Evolutionary conservation across 257 asterid genomes (phyloP), one percentile per base, ranked within the genome.

Genomic region (Plantago ovata): DNA sequence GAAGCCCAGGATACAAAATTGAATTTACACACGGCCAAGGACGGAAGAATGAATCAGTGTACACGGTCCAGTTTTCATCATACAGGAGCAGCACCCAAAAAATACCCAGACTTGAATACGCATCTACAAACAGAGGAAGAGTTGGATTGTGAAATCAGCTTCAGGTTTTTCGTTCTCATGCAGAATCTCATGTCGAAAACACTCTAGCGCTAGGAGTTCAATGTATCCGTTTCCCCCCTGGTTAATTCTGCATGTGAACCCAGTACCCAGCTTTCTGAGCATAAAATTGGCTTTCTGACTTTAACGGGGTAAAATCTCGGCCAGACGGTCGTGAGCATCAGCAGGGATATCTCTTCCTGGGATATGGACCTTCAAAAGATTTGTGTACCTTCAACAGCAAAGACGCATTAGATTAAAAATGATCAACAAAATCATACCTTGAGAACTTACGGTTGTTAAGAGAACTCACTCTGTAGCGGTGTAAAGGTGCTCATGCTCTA

Each of bases 331-430:
- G 60, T 63, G 82, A 65, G 95, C 99, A 74, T 93, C 96, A 19
- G 67, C 72, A 3, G 97, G 96, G 51, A 93, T 81, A 58, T 93
- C 99, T 75, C 99, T 82, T 13, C 99, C 99, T 8, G 95, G 97
- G 67, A 93, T 95, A 53, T 65, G 83, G 66, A 89, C 82, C 71
- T 81, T 86, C 53, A 93, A 68, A 61, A 93, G 97, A 68, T 77
- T 76, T 45, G 58, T 60, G 22, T 89, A 93, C 84, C 99, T 89
- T 93, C 71, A 59, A 63, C 42, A 38, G 36, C 39, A 43, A 36
- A 52, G 5, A 50, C 18, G 20, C 22, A 20, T 14, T 14, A 58
- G 44, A 22, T 56, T 53, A 43, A 33, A 16, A 39, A 43, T 64
- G 19, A 52, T 11, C 11, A 40, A 46, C 8, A 53, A 42, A 19